A percentile compares a stretch with the other conserved stretches of the same genome.
These are phyloP conservation scores for Pistacia atlantica DNA, from an alignment of 345 rosid genomes.

Conservation along the genomic window DNA sequence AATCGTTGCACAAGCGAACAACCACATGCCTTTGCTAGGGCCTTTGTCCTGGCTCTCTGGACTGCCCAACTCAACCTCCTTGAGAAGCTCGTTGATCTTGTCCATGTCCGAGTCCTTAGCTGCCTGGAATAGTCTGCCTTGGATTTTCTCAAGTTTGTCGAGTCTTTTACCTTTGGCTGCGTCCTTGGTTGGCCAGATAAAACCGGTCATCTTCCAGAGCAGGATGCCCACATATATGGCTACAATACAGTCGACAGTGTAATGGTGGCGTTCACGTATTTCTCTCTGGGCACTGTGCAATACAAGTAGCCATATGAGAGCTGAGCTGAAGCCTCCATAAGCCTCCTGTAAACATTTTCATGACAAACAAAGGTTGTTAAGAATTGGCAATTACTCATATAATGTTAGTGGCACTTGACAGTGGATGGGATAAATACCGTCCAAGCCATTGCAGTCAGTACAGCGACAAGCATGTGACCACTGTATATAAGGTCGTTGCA, in stretches of 20 bases:
- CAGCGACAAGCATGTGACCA: constrained; percentile 97
- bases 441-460: constrained; percentile 98
- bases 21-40: constrained; percentile 50
- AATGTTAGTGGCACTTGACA: constrained; percentile 6
- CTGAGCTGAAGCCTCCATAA: constrained; percentile 86
- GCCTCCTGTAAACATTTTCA: constrained; percentile 69
- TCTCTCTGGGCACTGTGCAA: constrained; percentile 89
- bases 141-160: constrained; percentile 62
- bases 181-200: constrained; percentile 64
- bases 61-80: constrained; percentile 56
- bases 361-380: constrained; percentile 5
- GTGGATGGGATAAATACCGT: constrained; percentile 48
- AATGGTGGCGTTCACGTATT: constrained; percentile 87
- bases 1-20: constrained; percentile 62
- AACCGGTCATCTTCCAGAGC: constrained; percentile 93
- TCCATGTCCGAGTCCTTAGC: constrained; percentile 93
- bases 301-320: constrained; percentile 77
- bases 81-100: constrained; percentile 74
- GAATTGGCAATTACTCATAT: neutral
- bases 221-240: constrained; percentile 91
- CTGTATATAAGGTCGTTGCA: constrained; percentile 96
- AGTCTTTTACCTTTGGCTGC: constrained; percentile 37
- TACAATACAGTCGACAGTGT: constrained; percentile 79
- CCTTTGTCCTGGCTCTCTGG: constrained; percentile 43
- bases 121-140: constrained; percentile 68